Base-by-base conservation (phyloP, 495 filamentous ascomycete species). In the Trichocladium uniseriatum region DNA sequence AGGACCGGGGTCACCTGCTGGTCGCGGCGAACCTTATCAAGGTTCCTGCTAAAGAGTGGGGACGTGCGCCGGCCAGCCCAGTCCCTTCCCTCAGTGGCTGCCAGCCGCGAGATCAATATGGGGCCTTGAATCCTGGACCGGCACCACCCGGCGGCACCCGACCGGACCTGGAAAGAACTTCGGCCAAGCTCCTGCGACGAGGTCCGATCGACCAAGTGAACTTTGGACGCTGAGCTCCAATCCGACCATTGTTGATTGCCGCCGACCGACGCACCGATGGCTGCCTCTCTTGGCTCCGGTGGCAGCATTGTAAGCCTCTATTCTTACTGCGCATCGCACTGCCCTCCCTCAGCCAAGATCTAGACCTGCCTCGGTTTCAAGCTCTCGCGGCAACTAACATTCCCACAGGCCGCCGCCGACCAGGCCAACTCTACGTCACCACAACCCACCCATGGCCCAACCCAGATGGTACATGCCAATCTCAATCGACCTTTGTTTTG, bases 231-330 rank as follows among this genome's bases (percentile, higher is more conserved):
- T 8, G 24, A 3, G 24, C 24, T 27, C 3, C 24, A 27, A 27
- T 27, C 24, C 32, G n/a, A 22, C 18, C 27, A 19, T 19, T 44
- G 16, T 24, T 20, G 24, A 45, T 38, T 21, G 37, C 15, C 49
- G 35, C 13, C 32, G 24, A 43, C 41, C 4, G 24, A 45, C 37
- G 18, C 24, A 39, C n/a, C 36, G 45, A 59, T 59, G 57, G 45
- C 57, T 45, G 43, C 24, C 27, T 47, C 54, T 41, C 32, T 48
- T 32, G 39, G 45, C 40, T 36, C 51, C 5, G 49, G 37, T 49
- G 49, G 43, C 49, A 51, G 49, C 46, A 48, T 47, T 42, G 58
- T 61, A 56, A 55, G 57, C 16, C 2, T 1, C 13, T 15, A 5
- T 18, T 13, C 6, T n/a, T 29, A 10, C 10, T 29, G 27, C n/a